Evolutionary conservation across 1,284 basidiomycete genomes (phyloP).

Genomic region (Earliella scabrosa): DNA sequence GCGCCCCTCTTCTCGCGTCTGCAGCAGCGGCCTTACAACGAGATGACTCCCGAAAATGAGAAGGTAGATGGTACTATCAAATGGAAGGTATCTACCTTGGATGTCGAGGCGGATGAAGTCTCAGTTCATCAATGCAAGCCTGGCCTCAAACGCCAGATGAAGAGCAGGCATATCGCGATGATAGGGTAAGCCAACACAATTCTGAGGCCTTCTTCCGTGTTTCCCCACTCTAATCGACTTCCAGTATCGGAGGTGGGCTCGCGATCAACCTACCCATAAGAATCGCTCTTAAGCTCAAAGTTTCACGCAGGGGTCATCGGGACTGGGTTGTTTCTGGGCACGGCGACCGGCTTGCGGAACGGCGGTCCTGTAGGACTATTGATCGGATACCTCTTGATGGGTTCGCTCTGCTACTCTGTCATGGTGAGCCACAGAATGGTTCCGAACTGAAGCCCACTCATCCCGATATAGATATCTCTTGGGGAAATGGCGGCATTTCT

Average conservation of each 20-base stretch:
- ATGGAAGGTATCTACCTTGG: background rate
- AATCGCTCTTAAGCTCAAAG: background rate
- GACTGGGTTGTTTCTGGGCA: conserved; percentile 72
- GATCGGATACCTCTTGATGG: conserved; percentile 64
- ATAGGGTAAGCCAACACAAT: conserved; percentile 24
- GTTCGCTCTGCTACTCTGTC: conserved; percentile 59
- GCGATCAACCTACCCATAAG: no score
- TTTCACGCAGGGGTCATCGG: conserved; percentile 70
- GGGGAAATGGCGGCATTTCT: conserved; percentile 42
- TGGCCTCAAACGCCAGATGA: conserved; percentile 31
- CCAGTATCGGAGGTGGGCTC: conserved; percentile 39
- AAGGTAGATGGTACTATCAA: background rate
- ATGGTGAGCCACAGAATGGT: conserved; percentile 40
- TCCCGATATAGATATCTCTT: conserved; percentile 37
- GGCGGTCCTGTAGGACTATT: conserved; percentile 67
- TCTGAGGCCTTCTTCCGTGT: no score
- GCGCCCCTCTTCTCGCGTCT: background rate
- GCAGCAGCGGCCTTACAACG: background rate
- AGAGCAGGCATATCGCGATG: conserved; percentile 35
- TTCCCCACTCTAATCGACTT: background rate
- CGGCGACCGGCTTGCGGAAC: conserved; percentile 53
- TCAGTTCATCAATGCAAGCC: background rate
- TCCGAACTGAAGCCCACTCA: conserved; percentile 30
- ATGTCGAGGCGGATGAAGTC: conserved; percentile 4
- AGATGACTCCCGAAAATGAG: conserved; percentile 4